Evolutionary conservation across 148 eudicot species (phyloP).

Genomic region (Bassia scoparia): DNA sequence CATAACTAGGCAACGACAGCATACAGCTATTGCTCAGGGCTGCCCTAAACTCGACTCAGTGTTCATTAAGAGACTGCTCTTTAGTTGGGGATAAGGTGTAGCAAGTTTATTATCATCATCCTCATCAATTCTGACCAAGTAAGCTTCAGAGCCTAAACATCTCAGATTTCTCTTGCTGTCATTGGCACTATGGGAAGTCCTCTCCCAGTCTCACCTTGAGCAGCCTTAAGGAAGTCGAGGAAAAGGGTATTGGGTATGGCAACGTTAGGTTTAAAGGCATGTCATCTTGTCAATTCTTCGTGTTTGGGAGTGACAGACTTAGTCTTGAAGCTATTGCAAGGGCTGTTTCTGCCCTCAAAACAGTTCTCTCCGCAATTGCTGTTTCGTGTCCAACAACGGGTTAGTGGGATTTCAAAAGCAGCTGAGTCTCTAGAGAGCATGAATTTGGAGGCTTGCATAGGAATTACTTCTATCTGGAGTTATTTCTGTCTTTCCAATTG

Average conservation of each 20-base stretch:
- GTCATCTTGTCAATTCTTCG: conserved; percentile 48
- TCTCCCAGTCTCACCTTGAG: conserved; percentile 49
- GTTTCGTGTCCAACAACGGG: conserved; percentile 62
- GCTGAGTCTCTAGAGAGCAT: conserved; percentile 62
- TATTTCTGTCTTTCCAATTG: conserved; percentile 43
- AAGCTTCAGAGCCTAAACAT: conserved; percentile 61
- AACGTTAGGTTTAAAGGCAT: conserved; percentile 62
- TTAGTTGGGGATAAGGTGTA: conserved; percentile 76
- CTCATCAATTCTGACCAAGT: conserved; percentile 43
- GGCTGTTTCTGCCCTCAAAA: conserved; percentile 64
- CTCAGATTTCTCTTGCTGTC: conserved; percentile 69
- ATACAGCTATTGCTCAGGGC: conserved; percentile 55
- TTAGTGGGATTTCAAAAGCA: conserved; percentile 54
- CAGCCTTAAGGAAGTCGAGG: conserved; percentile 57
- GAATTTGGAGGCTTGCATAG: conserved; percentile 71
- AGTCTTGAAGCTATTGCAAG: conserved; percentile 63
- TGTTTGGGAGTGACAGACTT: conserved; percentile 70
- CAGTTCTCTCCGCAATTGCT: conserved; percentile 65
- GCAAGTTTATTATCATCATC: conserved; percentile 53
- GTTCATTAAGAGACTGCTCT: conserved; percentile 65
- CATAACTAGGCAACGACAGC: conserved; percentile 56
- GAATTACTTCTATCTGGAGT: conserved; percentile 60
- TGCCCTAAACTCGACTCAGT: conserved; percentile 64
- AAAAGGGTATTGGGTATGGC: conserved; percentile 84
- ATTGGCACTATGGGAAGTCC: conserved; percentile 76